These are phyloP conservation scores for Rhizoctonia solani DNA, from an alignment of 1,284 basidiomycete genomes.

Conservation along the genomic window DNA sequence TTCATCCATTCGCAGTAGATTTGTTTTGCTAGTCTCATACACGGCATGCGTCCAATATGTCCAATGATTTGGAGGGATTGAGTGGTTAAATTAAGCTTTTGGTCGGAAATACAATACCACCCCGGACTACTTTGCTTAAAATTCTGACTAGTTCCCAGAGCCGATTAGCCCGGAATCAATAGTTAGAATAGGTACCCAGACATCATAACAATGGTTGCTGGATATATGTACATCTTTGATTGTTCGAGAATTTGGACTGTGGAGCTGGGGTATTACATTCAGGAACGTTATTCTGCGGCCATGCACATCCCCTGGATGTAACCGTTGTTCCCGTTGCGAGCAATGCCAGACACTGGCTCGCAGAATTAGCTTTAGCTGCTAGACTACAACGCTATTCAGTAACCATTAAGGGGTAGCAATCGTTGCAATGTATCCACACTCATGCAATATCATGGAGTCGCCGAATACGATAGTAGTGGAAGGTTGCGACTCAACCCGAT, in stretches of 20 bases:
- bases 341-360: too few relatives aligned
- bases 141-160: not conserved
- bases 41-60: not conserved
- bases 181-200: not conserved
- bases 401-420: not conserved
- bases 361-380: not conserved
- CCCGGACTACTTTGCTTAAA: too few relatives aligned
- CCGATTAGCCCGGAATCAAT: not conserved
- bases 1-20: too few relatives aligned
- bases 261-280: too few relatives aligned
- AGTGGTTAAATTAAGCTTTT: not conserved
- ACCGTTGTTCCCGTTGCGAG: too few relatives aligned
- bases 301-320: too few relatives aligned
- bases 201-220: not conserved
- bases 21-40: too few relatives aligned
- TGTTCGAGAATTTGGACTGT: too few relatives aligned
- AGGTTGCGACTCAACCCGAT: too few relatives aligned
- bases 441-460: too few relatives aligned
- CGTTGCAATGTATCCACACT: not conserved
- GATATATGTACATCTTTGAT: not conserved
- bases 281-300: too few relatives aligned
- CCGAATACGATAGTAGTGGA: too few relatives aligned
- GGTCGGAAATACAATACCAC: not conserved
- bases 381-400: not conserved
- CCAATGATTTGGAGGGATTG: not conserved